Base-by-base conservation (phyloP, 106 monocot genomes). In the Platanthera guangdongensis region DNA sequence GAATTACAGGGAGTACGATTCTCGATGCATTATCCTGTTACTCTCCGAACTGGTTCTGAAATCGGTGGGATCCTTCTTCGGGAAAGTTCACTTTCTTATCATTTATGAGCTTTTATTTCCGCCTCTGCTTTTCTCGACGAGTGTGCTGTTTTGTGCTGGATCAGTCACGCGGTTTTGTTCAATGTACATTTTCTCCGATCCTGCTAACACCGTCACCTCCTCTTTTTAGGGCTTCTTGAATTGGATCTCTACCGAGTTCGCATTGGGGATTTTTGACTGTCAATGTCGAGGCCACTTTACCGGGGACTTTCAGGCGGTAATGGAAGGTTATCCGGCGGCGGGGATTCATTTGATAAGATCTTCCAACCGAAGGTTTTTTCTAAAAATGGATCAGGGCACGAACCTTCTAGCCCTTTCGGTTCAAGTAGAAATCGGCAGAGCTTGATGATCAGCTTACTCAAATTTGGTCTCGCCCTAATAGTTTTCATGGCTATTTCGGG, bases 201-300 rank as follows among this genome's bases (percentile, higher is more conserved):
- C 21, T 19, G 2, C 11, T 19, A 21, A 19, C 72, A 50, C 72
- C 51, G 14, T 70, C 70, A 16, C 12, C n/a, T n/a, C n/a, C n/a
- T n/a, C n/a, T n/a, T n/a, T 76, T 48, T 54, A 59, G 70, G 50
- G 45, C 48, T 57, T 83, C 52, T 78, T 16, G 7, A 54, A 16
- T 11, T 52, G 8, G 52, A n/a, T 45, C 65, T 82, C 50, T 59
- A 12, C 60, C 9, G 73, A 80, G 54, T 79, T 53, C 54, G 70
- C 50, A 55, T 78, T 68, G 74, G 50, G 22, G 57, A 9, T 55
- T 51, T n/a, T n/a, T 18, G 57, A 70, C 30, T 49, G 76, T 62
- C 67, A 32, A 97, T 97, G 97, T 78, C 91, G 75, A 83, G 82
- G 74, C 87, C 91, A 6, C 88, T 92, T n/a, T 82, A 86, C 52